phyloP scores from a whole-genome alignment of 179 eudicot genomes.

The Gypsophila paniculata region DNA sequence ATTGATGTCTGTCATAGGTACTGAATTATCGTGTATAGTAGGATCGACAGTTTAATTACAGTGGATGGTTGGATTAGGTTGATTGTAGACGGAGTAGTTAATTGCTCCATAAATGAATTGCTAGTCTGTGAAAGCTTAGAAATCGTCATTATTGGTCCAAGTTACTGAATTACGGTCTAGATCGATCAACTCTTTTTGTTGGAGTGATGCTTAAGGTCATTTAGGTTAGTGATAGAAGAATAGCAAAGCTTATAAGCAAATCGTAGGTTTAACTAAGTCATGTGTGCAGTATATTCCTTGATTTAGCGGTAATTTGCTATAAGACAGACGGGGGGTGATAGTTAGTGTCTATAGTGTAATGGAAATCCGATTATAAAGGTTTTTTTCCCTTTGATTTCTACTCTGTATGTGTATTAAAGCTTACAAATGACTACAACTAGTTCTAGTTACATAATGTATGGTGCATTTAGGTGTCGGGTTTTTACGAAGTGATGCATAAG shows the following conservation, averaged over 20 bases:
- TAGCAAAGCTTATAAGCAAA: not conserved
- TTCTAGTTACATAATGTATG: not conserved
- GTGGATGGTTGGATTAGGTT: not conserved
- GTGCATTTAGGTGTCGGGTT: not conserved
- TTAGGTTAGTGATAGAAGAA: not conserved
- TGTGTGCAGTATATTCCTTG: not conserved
- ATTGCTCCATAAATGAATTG: no score
- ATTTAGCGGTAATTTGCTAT: not conserved
- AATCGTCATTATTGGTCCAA: not conserved
- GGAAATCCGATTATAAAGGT: not conserved
- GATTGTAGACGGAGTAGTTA: no score
- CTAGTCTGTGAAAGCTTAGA: not conserved
- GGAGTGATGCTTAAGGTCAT: not conserved
- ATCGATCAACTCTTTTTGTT: not conserved
- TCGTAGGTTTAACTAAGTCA: not conserved
- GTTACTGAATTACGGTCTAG: not conserved
- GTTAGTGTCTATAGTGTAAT: not conserved
- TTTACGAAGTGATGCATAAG: not conserved
- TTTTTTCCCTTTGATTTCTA: not conserved
- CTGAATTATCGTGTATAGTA: not conserved
- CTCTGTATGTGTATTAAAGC: not conserved
- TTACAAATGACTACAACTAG: not conserved
- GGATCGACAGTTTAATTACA: not conserved
- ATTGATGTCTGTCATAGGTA: not conserved
- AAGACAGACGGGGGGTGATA: not conserved